Base-by-base conservation (phyloP, 2,329 filamentous ascomycete species). In the Aureobasidium sp. region DNA sequence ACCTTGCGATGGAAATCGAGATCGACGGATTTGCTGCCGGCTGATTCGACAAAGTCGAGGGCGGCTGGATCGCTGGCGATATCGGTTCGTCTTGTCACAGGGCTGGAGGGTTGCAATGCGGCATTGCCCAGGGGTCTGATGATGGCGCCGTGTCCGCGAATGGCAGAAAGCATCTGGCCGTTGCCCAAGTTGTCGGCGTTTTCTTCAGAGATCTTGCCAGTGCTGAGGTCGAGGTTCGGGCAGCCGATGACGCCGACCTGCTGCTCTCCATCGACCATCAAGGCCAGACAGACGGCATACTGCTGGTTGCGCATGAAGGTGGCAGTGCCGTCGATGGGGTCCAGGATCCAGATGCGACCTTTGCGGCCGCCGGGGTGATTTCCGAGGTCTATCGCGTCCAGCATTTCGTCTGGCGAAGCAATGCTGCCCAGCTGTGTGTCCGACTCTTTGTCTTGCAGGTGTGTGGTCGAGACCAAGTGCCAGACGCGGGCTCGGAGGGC, bases 271-370 rank as follows among this genome's bases (percentile, higher is more conserved):
- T 82, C 70, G 55, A 80, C 74, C 2, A 84, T 65, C 57, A 85
- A 66, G 3, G 78, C 76, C 17, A 84, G 67, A 56, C 79, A 79
- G 3, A 85, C 79, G 3, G 77, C 81, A 55, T 84, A 85, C 66
- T 85, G 81, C 64, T 80, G 73, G 3, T 78, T 78, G 34, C 68
- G 68, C 58, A 85, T 75, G 55, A 83, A 85, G 0, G 80, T 78
- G 14, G 76, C 77, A 1, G 81, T 85, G 25, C 81, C 81, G 59
- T 85, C 81, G 6, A 85, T 77, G 0, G 81, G 81, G 61, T 85
- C 81, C 63, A 85, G 74, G 25, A 81, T 75, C 81, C 81, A 85
- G 48, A 79, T 73, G 1, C 75, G 68, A 2, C 66, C 74, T 56
- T 59, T 69, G 56, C 61, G 63, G 4, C 64, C 66, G 40, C 67